Evolutionary conservation across 2,329 filamentous ascomycete genomes (phyloP).

Genomic region (Fusarium coicis): DNA sequence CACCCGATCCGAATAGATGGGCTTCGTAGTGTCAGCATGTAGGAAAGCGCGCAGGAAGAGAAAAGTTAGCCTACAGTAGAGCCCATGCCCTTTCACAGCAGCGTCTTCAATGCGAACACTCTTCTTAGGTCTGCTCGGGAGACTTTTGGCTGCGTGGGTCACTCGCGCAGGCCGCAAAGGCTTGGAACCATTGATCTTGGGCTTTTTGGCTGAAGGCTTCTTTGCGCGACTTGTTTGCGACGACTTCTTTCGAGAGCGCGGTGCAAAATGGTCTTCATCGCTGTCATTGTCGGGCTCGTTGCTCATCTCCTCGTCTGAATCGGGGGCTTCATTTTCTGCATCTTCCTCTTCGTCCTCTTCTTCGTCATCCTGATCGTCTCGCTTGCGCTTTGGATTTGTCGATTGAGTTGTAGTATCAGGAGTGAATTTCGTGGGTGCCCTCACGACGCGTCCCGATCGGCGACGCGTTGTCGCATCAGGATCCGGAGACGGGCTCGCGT

Average conservation of each 20-base stretch:
- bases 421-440: slow-evolving; percentile 68
- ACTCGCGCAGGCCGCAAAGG: slow-evolving; percentile 51
- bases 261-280: slow-evolving; percentile 54
- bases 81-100: slow-evolving; percentile 61
- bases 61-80: slow-evolving; percentile 60
- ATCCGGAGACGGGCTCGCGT: slow-evolving; percentile 64
- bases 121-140: slow-evolving; percentile 68
- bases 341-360: slow-evolving; percentile 47
- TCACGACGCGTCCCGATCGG: slow-evolving; percentile 75
- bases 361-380: slow-evolving; percentile 60
- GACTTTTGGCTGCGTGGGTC: slow-evolving; percentile 48
- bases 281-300: slow-evolving; percentile 61
- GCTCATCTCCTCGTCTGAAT: slow-evolving; percentile 58
- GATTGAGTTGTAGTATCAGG: slow-evolving; percentile 58
- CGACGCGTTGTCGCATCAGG: slow-evolving; percentile 66
- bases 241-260: slow-evolving; percentile 53
- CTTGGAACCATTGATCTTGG: slow-evolving; percentile 69
- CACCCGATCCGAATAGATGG: slow-evolving; percentile 71
- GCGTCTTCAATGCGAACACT: slow-evolving; percentile 61
- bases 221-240: slow-evolving; percentile 58
- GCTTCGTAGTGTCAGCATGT: slow-evolving; percentile 55
- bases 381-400: slow-evolving; percentile 67
- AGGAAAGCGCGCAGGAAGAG: neutral
- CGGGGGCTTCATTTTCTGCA: slow-evolving; percentile 59
- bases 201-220: slow-evolving; percentile 71